These are phyloP conservation scores for Hyphopichia homilentoma DNA, from an alignment of 805 yeast genomes.

Conservation along the genomic window DNA sequence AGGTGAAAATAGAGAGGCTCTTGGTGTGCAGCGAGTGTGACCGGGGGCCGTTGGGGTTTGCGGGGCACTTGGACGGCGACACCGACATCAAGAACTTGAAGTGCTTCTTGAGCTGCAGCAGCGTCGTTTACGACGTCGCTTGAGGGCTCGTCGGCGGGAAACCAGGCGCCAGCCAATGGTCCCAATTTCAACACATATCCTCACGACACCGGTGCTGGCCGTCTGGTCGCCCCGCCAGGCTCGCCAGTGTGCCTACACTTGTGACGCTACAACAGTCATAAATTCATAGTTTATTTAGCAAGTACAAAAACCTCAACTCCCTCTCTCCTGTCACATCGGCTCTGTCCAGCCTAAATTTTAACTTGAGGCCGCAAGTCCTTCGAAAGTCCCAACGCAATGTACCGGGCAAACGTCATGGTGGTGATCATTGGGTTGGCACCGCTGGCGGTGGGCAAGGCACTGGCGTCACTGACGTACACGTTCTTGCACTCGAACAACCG, in stretches of 20 bases:
- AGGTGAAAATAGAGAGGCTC: constrained; percentile 44
- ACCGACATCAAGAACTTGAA: constrained; percentile 36
- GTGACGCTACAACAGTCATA: too few relatives aligned
- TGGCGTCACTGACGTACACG: constrained; percentile 48
- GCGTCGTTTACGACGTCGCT: constrained; percentile 41
- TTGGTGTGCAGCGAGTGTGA: constrained; percentile 76
- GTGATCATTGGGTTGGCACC: constrained; percentile 55
- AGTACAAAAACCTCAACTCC: too few relatives aligned
- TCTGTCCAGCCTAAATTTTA: constrained; percentile 22
- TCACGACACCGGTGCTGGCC: too few relatives aligned
- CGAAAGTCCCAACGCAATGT: constrained; percentile 35
- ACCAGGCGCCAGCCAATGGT: neutral
- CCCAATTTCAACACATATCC: too few relatives aligned
- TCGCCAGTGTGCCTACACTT: neutral
- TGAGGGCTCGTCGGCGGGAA: neutral
- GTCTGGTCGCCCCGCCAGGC: too few relatives aligned
- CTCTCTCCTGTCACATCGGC: too few relatives aligned
- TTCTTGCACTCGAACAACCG: constrained; percentile 46
- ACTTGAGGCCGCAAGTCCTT: constrained; percentile 26
- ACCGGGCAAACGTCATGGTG: constrained; percentile 44
- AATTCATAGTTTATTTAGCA: too few relatives aligned
- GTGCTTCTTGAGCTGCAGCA: constrained; percentile 44
- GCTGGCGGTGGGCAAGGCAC: constrained; percentile 48
- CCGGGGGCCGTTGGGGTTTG: constrained; percentile 73
- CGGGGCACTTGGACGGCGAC: constrained; percentile 34